Evolutionary conservation across 2,329 filamentous ascomycete species (phyloP), one percentile per base, ranked within the genome.

Genomic region (Colletotrichum eremochloae): DNA sequence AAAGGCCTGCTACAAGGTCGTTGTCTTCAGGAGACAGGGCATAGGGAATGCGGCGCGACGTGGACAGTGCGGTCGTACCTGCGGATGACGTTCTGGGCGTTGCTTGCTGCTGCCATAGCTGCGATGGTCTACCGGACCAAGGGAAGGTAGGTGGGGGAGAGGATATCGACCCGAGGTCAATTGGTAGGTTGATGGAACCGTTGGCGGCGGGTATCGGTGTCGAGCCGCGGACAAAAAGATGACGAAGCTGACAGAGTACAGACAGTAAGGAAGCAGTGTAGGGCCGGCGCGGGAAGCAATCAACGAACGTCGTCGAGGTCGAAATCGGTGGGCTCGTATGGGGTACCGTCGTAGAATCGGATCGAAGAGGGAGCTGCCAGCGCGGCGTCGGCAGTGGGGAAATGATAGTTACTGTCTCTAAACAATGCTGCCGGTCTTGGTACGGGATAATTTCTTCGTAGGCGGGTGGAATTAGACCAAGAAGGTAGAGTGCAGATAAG

Each of bases 51-150:
- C 65, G 70, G 58, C 56, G 42, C 63, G 69, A 56, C 50, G 33
- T 31, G 56, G 48, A 40, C 80, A 46, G 31, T n/a, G 44, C 33
- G 52, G 71, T 70, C 87, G 76, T 89, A 92, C 91, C 91, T 91
- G 85, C 89, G 87, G 84, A 91, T 91, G 73, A 90, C 89, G 79
- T 90, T 89, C 33, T 57, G 53, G 76, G 86, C 83, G 67, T 83
- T 80, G 77, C 81, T 86, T 76, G 81, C 78, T 76, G 81, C 82
- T 52, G 84, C 80, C 86, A 87, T 87, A 75, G 76, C 52, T 58
- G 58, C 29, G 63, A 50, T 42, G n/a, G 57, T 38, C 53, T 24
- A 53, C 46, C 53, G 52, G 58, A 11, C 24, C 52, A 36, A 52
- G 31, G 58, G 42, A 52, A n/a, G 24, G 42, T 15, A 44, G 20